Conservation (phyloP, 1,284 basidiomycete species). For the Golubevia pallescens region DNA sequence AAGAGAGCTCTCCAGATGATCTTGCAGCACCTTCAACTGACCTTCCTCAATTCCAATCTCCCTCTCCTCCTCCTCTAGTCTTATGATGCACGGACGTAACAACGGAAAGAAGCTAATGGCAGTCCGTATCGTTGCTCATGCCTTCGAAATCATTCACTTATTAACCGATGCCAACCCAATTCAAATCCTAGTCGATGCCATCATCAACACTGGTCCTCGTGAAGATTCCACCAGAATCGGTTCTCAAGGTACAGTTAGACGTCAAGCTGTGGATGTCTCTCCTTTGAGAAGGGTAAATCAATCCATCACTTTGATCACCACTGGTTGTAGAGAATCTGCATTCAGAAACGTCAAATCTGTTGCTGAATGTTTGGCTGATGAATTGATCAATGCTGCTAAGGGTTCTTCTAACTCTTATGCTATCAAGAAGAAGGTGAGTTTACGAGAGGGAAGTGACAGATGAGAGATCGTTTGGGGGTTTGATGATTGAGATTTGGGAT, state of each 20-base stretch:
- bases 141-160: slow-evolving; percentile 99
- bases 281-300: slow-evolving; percentile 98
- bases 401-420: slow-evolving; percentile 99
- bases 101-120: slow-evolving; percentile 99
- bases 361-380: slow-evolving; percentile 92
- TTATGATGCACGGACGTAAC: slow-evolving; percentile 99
- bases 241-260: slow-evolving; percentile 98
- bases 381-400: slow-evolving; percentile 99
- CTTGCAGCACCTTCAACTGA: too few relatives aligned
- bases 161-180: slow-evolving; percentile 99
- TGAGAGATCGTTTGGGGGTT: too few relatives aligned
- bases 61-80: slow-evolving; percentile 9
- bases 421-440: slow-evolving; percentile 78
- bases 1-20: too few relatives aligned
- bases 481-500: too few relatives aligned
- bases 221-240: slow-evolving; percentile 99
- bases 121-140: slow-evolving; percentile 98
- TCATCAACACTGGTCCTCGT: slow-evolving; percentile 99
- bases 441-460: not conserved
- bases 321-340: too few relatives aligned
- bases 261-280: slow-evolving; percentile 99
- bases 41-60: not conserved
- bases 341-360: too few relatives aligned
- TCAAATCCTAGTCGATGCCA: slow-evolving; percentile 97
- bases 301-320: slow-evolving; percentile 90